Base-by-base conservation (phyloP, 2,329 filamentous ascomycete species). In the Nemania sp. region DNA sequence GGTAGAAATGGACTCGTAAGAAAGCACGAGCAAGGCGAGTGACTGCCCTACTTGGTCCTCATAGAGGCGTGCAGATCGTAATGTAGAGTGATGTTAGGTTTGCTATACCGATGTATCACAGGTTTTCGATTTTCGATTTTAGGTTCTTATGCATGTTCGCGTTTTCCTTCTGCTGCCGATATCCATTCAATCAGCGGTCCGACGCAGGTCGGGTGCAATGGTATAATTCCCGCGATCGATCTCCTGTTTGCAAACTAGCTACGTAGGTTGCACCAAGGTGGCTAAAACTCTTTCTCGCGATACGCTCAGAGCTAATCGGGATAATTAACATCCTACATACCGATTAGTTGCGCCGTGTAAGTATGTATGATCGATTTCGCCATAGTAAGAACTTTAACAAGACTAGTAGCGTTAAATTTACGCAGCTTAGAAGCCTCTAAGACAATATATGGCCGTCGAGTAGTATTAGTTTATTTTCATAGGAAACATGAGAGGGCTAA, bases 151-250 rank as follows among this genome's bases (percentile, higher is more conserved):
- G 52, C 41, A 20, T 57, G 22, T 29, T 29, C 15, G 11, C 18
- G 41, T 56, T 29, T 57, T 43, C 11, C 22, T 41, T 22, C 6
- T 41, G 6, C 52, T 56, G 53, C 43, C 13, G 61, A 27, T 43
- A 63, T 43, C 41, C 35, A 27, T 24, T n/a, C 35, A n/a, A 20
- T 11, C 41, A 52, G 43, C 38, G 13, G 29, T 29, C 43, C 18
- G 18, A 26, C 41, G 15, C 20, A 49, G 51, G 8, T 27, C 32
- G n/a, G 35, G 38, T 45, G 24, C 5, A 29, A 15, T 55, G 20
- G 18, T 47, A 10, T 53, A 35, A 26, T 24, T 35, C 7, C 22
- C 52, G 20, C 41, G 41, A 10, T 18, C n/a, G 20, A 18, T 20
- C n/a, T 20, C 20, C 24, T 10, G 27, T 62, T 62, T 47, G 20